Conservation (phyloP, 1,284 basidiomycete species). For the Exsudoporus floridanus region DNA sequence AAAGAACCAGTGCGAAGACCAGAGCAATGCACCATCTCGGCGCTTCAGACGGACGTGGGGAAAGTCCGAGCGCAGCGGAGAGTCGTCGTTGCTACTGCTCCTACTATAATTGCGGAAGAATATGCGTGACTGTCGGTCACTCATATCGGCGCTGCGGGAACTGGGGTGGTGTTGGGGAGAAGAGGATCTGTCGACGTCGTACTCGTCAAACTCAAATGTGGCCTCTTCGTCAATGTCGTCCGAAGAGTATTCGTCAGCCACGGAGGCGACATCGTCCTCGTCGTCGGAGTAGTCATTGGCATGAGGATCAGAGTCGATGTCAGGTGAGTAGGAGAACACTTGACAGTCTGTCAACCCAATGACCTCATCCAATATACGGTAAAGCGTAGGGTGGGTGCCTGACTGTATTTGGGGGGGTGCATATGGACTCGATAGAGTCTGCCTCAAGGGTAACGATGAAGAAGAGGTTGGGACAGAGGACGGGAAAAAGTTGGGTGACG, state of each 20-base stretch:
- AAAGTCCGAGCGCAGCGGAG: constrained; percentile 27
- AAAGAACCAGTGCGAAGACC: constrained; percentile 99
- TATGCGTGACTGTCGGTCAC: constrained; percentile 9
- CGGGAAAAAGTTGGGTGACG: constrained; percentile 71
- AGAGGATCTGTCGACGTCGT: constrained; percentile 65
- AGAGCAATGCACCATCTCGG: constrained; percentile 78
- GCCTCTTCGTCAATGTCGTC: constrained; percentile 59
- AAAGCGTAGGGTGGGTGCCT: constrained; percentile 80
- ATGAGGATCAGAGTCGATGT: constrained; percentile 94
- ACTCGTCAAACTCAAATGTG: constrained; percentile 75
- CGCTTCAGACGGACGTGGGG: constrained; percentile 38
- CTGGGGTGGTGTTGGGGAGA: constrained; percentile 35
- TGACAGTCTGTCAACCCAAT: constrained; percentile 92
- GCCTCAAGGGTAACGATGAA: constrained; percentile 58
- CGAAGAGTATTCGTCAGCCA: constrained; percentile 59
- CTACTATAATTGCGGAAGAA: constrained; percentile 22
- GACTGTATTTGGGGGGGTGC: constrained; percentile 63
- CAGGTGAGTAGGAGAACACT: constrained; percentile 93
- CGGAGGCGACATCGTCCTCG: constrained; percentile 63
- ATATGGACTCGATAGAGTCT: constrained; percentile 57
- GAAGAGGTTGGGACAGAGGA: constrained; percentile 63
- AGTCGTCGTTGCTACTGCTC: constrained; percentile 26
- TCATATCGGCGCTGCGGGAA: not conserved
- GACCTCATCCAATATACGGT: constrained; percentile 86
- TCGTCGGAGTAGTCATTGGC: constrained; percentile 79